phyloP scores from a whole-genome alignment of 2,329 filamentous ascomycete genomes.

The Claviceps sp. region DNA sequence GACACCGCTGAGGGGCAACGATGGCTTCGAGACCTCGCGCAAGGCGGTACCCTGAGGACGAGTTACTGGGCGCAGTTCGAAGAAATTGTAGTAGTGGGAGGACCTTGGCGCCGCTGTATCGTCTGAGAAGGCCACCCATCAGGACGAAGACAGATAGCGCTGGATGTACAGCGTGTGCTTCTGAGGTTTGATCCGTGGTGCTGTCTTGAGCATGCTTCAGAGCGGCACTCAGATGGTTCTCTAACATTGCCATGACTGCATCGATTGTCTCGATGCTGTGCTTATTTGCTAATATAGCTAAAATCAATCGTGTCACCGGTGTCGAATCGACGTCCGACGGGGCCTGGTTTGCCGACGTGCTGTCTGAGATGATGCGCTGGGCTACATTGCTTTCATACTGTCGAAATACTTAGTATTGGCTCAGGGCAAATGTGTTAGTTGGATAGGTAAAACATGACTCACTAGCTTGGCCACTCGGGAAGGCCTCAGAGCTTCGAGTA shows the following conservation, averaged over 20 bases:
- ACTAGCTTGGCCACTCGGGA: conserved; percentile 22
- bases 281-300: conserved; percentile 32
- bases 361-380: conserved; percentile 20
- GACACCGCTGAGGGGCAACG: conserved; percentile 24
- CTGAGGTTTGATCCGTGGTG: not conserved
- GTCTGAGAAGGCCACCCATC: conserved; percentile 23
- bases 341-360: conserved; percentile 8
- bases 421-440: not conserved
- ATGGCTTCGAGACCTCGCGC: conserved; percentile 29
- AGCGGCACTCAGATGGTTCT: conserved; percentile 12
- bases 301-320: conserved; percentile 21
- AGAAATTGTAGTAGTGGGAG: conserved; percentile 22
- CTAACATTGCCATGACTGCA: conserved; percentile 14
- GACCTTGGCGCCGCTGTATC: conserved; percentile 23
- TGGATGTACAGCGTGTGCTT: not conserved
- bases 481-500: conserved; percentile 24
- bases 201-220: conserved; percentile 6
- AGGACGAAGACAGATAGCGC: conserved; percentile 21
- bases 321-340: conserved; percentile 8
- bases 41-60: conserved; percentile 23
- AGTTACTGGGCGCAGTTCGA: conserved; percentile 20
- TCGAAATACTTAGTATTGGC: not conserved
- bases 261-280: conserved; percentile 23
- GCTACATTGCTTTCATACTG: conserved; percentile 24
- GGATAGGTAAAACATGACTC: conserved; percentile 6